A percentile compares a stretch with the other conserved stretches of the same genome.
Conservation (phyloP, 495 filamentous ascomycete species). For the Aspergillus taichungensis region DNA sequence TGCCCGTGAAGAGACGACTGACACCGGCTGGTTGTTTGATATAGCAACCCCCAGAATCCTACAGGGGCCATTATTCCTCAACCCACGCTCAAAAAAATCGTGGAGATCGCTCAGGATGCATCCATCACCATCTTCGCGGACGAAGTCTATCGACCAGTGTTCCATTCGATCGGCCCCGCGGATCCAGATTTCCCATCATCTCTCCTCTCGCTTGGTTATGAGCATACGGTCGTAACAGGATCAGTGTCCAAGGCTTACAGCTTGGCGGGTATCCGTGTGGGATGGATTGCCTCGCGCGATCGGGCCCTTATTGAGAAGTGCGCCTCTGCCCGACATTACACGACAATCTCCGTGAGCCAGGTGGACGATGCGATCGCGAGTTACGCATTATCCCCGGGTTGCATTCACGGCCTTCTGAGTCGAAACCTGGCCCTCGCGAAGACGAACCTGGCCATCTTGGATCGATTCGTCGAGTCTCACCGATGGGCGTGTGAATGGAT, state of each 20-base stretch:
- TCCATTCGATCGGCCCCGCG: constrained; percentile 59
- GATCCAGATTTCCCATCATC: constrained; percentile 56
- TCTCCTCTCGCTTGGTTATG: constrained; percentile 61
- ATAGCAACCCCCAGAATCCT: constrained; percentile 84
- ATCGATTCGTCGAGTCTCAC: constrained; percentile 58
- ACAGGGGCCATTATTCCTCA: constrained; percentile 65
- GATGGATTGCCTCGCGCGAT: constrained; percentile 72
- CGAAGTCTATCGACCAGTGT: constrained; percentile 86
- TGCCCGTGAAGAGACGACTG: not conserved
- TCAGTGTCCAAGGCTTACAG: constrained; percentile 85
- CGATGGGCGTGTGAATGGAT: constrained; percentile 59
- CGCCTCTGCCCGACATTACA: constrained; percentile 66
- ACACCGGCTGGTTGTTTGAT: constrained; percentile 2
- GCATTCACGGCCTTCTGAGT: constrained; percentile 56
- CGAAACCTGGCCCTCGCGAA: constrained; percentile 65
- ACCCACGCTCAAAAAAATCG: constrained; percentile 48
- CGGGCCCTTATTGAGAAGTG: constrained; percentile 53
- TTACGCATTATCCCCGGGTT: constrained; percentile 56
- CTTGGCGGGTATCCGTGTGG: constrained; percentile 71
- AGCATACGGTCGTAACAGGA: constrained; percentile 62
- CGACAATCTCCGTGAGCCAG: constrained; percentile 75
- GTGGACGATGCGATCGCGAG: constrained; percentile 74
- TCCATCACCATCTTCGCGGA: constrained; percentile 66
- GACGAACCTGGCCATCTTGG: constrained; percentile 59
- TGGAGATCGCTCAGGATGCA: constrained; percentile 52